These are phyloP conservation scores for Salix exigua DNA, from an alignment of 345 rosid genomes.

Conservation along the genomic window DNA sequence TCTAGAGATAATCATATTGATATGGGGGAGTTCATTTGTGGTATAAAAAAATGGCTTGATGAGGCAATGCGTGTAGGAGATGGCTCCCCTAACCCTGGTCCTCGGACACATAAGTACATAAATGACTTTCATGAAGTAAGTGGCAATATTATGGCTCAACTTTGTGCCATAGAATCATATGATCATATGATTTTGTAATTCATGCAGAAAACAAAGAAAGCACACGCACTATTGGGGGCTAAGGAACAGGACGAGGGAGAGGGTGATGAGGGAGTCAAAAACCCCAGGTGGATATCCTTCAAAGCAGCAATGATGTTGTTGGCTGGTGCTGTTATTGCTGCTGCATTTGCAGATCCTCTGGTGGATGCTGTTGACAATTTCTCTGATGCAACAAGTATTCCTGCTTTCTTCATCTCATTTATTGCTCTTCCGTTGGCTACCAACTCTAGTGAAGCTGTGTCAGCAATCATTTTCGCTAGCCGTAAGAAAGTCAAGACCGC, in stretches of 20 bases:
- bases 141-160: constrained; percentile 2
- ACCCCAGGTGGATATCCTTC: constrained; percentile 46
- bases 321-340: constrained; percentile 78
- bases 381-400: constrained; percentile 85
- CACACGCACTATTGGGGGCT: constrained; percentile 55
- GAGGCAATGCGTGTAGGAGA: constrained; percentile 25
- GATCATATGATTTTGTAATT: not conserved
- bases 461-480: constrained; percentile 83
- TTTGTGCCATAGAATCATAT: not conserved
- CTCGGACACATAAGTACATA: constrained; percentile 44
- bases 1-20: constrained; percentile 36
- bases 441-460: constrained; percentile 89
- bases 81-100: constrained; percentile 27
- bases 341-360: constrained; percentile 92
- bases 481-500: constrained; percentile 76
- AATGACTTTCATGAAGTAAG: constrained; percentile 51
- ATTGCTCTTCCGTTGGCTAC: constrained; percentile 90
- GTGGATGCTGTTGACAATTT: constrained; percentile 88
- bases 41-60: constrained; percentile 48
- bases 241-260: constrained; percentile 26
- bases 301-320: constrained; percentile 70
- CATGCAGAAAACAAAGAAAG: constrained; percentile 68
- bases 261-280: constrained; percentile 54
- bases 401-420: constrained; percentile 92
- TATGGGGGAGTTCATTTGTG: constrained; percentile 43